phyloP scores from a whole-genome alignment of 805 yeast species.

The Monosporozyma aerobia region DNA sequence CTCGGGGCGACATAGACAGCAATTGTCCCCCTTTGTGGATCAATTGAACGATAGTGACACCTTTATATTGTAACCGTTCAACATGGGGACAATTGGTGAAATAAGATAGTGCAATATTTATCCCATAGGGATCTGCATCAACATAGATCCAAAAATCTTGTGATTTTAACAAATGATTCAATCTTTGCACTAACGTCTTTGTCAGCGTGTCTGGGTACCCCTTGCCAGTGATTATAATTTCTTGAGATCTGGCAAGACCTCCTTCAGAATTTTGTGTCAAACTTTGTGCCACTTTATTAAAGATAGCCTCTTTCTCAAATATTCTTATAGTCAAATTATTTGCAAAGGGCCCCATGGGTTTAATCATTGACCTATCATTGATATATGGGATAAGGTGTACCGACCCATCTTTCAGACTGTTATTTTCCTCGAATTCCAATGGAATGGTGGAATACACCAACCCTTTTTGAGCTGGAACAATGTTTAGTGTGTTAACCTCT shows the following conservation, averaged over 20 bases:
- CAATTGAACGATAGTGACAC: constrained; percentile 15
- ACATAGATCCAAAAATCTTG: constrained; percentile 38
- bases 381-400: constrained; percentile 36
- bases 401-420: constrained; percentile 2
- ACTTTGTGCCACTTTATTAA: constrained; percentile 26
- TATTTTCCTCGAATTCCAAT: neutral
- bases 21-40: constrained; percentile 12
- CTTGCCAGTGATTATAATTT: constrained; percentile 49
- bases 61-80: constrained; percentile 12
- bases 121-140: constrained; percentile 63
- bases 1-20: constrained; percentile 20
- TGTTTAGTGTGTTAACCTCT: constrained; percentile 33
- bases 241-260: constrained; percentile 5
- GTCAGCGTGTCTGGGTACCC: constrained; percentile 63
- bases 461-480: constrained; percentile 57
- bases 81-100: neutral
- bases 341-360: neutral
- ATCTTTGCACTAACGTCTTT: constrained; percentile 32
- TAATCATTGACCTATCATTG: constrained; percentile 10
- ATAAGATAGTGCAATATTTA: constrained; percentile 29
- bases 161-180: constrained; percentile 17
- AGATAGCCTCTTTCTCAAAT: constrained; percentile 48
- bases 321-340: constrained; percentile 26
- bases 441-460: constrained; percentile 29
- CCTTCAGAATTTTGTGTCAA: neutral